phyloP scores from a whole-genome alignment of 139 green algal genomes.

The Chlamydomonas sp. region DNA sequence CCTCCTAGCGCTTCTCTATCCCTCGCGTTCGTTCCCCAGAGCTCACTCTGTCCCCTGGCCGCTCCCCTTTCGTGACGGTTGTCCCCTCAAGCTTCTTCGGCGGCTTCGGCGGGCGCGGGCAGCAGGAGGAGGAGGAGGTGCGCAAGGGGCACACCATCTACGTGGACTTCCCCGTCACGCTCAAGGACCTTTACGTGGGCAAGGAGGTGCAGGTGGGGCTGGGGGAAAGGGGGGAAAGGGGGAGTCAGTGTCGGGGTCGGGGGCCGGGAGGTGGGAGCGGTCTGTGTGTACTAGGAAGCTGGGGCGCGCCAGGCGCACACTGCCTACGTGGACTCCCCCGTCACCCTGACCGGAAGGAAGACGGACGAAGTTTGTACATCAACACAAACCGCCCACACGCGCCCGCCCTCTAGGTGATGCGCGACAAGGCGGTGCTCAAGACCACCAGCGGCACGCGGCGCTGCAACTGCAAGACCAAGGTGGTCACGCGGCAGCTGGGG shows the following conservation, averaged over 20 bases:
- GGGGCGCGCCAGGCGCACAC: too few relatives aligned
- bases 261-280: background rate
- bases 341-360: background rate
- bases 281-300: background rate
- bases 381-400: too few relatives aligned
- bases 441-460: conserved; percentile 89
- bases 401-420: conserved; percentile 64
- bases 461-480: conserved; percentile 97
- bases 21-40: too few relatives aligned
- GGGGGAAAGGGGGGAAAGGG: background rate
- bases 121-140: conserved; percentile 86
- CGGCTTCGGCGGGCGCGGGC: conserved; percentile 37
- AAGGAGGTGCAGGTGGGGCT: conserved; percentile 71
- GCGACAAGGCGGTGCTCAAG: conserved; percentile 93
- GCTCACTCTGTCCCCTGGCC: background rate
- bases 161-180: conserved; percentile 85
- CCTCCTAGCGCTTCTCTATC: too few relatives aligned
- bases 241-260: background rate
- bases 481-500: conserved; percentile 95
- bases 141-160: conserved; percentile 88
- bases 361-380: too few relatives aligned
- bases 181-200: conserved; percentile 95
- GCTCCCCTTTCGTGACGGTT: background rate
- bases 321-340: too few relatives aligned
- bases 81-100: conserved; percentile 78